Evolutionary conservation across 768 basidiomycete species (phyloP).

Genomic region (Trametes cubensis): DNA sequence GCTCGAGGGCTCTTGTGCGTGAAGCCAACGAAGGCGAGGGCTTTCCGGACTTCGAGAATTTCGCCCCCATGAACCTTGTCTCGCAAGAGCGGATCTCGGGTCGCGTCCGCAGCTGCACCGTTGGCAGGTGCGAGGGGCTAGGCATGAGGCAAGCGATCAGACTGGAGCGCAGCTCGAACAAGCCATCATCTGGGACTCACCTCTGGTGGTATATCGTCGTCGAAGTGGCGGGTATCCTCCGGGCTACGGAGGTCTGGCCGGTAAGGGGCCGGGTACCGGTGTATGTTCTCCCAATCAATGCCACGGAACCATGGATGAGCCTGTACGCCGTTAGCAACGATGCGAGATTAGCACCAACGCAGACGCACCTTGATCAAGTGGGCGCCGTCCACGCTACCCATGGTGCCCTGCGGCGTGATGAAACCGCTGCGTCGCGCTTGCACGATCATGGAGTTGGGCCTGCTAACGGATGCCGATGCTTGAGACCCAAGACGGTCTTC

Average conservation of each 20-base stretch:
- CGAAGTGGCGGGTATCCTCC: slow-evolving; percentile 93
- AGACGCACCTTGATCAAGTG: slow-evolving; percentile 79
- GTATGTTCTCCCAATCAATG: slow-evolving; percentile 88
- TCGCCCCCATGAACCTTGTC: slow-evolving; percentile 85
- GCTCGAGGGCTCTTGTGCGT: slow-evolving; percentile 87
- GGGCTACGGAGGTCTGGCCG: slow-evolving; percentile 79
- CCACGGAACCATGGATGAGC: slow-evolving; percentile 89
- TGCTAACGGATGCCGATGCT: slow-evolving; percentile 61
- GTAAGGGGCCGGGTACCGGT: slow-evolving; percentile 84
- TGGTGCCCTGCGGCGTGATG: slow-evolving; percentile 49
- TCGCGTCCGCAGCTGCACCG: slow-evolving; percentile 80
- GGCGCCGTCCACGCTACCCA: slow-evolving; percentile 76
- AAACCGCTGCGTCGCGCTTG: slow-evolving; percentile 78
- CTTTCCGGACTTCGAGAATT: slow-evolving; percentile 89
- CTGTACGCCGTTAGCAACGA: slow-evolving; percentile 40
- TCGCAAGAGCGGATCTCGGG: slow-evolving; percentile 85
- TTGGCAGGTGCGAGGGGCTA: slow-evolving; percentile 89
- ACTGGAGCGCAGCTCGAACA: background rate
- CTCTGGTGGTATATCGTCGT: slow-evolving; percentile 91
- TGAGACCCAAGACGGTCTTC: slow-evolving; percentile 91
- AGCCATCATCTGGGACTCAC: slow-evolving; percentile 43
- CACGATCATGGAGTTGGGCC: slow-evolving; percentile 77
- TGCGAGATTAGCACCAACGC: slow-evolving; percentile 1
- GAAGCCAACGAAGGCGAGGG: slow-evolving; percentile 87
- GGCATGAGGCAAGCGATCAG: background rate